Evolutionary conservation across 2,329 filamentous ascomycete species (phyloP).

Genomic region (Tolypocladium ovalisporum): DNA sequence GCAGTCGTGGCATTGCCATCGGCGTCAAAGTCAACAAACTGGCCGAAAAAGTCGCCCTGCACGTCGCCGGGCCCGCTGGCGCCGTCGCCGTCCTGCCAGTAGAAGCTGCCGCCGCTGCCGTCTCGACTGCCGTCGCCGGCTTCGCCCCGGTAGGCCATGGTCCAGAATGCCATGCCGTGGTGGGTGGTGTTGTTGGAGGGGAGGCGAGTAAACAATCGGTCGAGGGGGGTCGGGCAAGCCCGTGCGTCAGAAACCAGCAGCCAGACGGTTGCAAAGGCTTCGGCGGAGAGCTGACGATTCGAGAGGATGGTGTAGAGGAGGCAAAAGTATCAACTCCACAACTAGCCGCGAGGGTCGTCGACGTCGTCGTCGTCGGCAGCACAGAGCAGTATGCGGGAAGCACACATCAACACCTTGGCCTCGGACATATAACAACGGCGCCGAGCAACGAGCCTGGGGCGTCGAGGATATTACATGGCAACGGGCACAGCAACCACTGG

Average conservation of each 20-base stretch:
- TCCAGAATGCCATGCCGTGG: constrained; percentile 23
- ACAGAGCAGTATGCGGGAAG: neutral
- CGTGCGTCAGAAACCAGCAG: neutral
- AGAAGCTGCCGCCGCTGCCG: constrained; percentile 14
- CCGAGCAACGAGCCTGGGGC: neutral
- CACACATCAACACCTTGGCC: neutral
- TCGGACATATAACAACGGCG: constrained; percentile 1
- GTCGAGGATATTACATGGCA: constrained; percentile 1
- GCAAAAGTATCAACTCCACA: constrained; percentile 1
- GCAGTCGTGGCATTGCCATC: constrained; percentile 10
- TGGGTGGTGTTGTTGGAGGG: neutral
- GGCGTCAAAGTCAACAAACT: constrained; percentile 25
- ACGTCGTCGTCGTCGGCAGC: neutral
- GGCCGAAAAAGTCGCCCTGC: constrained; percentile 22
- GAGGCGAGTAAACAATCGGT: neutral
- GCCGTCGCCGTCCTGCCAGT: constrained; percentile 22
- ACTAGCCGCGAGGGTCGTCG: neutral
- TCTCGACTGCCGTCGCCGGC: constrained; percentile 22
- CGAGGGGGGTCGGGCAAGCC: too few species aligned
- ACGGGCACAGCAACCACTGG: constrained; percentile 1
- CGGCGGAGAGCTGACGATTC: neutral
- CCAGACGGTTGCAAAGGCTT: neutral
- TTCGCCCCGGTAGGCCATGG: constrained; percentile 21
- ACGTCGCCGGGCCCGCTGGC: constrained; percentile 15
- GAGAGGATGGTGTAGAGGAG: neutral